Evolutionary conservation across 345 rosid species (phyloP).

Genomic region (Arabidopsis arenosa): DNA sequence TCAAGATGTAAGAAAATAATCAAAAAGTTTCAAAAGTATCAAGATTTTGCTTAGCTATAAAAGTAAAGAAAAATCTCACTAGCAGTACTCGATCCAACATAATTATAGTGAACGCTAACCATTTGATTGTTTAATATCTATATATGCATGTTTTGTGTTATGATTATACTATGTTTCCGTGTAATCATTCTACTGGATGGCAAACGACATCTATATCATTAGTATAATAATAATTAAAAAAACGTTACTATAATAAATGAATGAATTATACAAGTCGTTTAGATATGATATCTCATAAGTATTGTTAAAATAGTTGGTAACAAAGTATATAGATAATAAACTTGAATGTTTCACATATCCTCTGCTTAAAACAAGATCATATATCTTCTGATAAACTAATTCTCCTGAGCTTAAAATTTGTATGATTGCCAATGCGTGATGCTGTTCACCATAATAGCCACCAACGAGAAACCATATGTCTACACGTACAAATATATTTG

Average conservation of each 20-base stretch:
- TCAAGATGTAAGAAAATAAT: slow-evolving; percentile 6
- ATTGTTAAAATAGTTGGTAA: background rate
- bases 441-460: slow-evolving; percentile 9
- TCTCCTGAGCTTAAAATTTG: background rate
- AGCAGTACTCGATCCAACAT: slow-evolving; percentile 18
- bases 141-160: background rate
- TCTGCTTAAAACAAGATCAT: background rate
- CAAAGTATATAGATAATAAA: background rate
- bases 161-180: slow-evolving; percentile 14
- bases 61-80: background rate
- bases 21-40: background rate
- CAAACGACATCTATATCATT: background rate
- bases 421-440: slow-evolving; percentile 12
- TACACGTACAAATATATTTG: background rate
- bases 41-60: background rate
- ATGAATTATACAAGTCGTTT: background rate
- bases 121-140: background rate
- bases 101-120: slow-evolving; percentile 10
- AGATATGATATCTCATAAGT: background rate
- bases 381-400: background rate
- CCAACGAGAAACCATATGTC: slow-evolving; percentile 24
- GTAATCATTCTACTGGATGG: slow-evolving; percentile 19
- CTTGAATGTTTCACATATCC: background rate
- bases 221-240: too few relatives aligned
- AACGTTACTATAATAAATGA: background rate